phyloP scores from a whole-genome alignment of 352 stramenopile genomes.

The Globisporangium megalacanthum region DNA sequence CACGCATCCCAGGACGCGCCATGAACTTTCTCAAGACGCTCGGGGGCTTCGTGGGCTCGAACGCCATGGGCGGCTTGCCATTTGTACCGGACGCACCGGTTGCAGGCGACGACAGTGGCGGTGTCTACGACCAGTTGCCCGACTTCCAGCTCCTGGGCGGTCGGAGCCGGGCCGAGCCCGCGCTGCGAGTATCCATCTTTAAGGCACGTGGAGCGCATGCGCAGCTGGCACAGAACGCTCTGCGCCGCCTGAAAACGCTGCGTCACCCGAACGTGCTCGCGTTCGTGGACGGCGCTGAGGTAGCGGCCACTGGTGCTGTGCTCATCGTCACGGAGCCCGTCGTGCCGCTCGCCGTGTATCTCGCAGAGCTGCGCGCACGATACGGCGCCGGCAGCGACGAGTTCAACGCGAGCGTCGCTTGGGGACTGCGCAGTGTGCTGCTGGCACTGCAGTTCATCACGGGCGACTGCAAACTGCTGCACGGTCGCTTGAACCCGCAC shows the following conservation, averaged over 20 bases:
- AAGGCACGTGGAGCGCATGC: slow-evolving; percentile 81
- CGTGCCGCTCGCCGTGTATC: slow-evolving; percentile 84
- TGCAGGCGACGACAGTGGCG: slow-evolving; percentile 10
- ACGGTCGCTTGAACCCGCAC: slow-evolving; percentile 86
- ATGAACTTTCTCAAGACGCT: slow-evolving; percentile 91
- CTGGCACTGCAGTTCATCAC: slow-evolving; percentile 93
- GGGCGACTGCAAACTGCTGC: slow-evolving; percentile 91
- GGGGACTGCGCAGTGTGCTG: slow-evolving; percentile 92
- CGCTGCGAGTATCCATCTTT: slow-evolving; percentile 87
- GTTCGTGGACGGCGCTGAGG: slow-evolving; percentile 78
- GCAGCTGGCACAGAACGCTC: slow-evolving; percentile 86
- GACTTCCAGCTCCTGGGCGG: slow-evolving; percentile 86
- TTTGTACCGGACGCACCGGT: slow-evolving; percentile 43
- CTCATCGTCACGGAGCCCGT: slow-evolving; percentile 95
- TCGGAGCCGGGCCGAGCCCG: slow-evolving; percentile 76
- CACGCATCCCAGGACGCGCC: no score
- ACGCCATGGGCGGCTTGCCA: slow-evolving; percentile 63
- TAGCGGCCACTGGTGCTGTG: slow-evolving; percentile 79
- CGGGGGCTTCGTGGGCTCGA: slow-evolving; percentile 60
- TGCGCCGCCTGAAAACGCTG: slow-evolving; percentile 91
- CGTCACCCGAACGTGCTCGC: slow-evolving; percentile 93
- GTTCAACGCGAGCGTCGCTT: slow-evolving; percentile 86
- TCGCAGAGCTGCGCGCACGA: slow-evolving; percentile 66
- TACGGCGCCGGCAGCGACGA: slow-evolving; percentile 57
- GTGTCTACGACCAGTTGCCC: slow-evolving; percentile 53